phyloP scores from a whole-genome alignment of 2,329 filamentous ascomycete species.

The Penicillium sclerotigenum region DNA sequence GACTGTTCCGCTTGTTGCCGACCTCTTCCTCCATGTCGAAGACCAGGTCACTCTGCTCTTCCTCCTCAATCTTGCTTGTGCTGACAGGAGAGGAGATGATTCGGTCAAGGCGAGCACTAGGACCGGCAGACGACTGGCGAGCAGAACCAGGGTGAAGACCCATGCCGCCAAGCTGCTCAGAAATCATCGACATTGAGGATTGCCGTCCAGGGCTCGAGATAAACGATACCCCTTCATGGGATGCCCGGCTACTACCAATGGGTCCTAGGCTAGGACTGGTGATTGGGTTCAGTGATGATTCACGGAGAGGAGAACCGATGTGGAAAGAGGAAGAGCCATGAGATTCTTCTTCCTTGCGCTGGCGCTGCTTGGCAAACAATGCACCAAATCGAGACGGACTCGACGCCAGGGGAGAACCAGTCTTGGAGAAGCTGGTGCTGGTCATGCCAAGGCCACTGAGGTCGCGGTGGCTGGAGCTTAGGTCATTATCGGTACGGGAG shows the following conservation, averaged over 20 bases:
- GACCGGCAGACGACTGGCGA: constrained; percentile 34
- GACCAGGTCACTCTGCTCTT: constrained; percentile 45
- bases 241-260: constrained; percentile 46
- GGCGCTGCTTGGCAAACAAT: constrained; percentile 54
- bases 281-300: constrained; percentile 53
- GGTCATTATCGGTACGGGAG: constrained; percentile 56
- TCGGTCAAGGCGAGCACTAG: constrained; percentile 42
- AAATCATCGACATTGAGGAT: constrained; percentile 60
- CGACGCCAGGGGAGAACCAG: constrained; percentile 56
- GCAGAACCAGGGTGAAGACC: constrained; percentile 44
- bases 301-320: constrained; percentile 64
- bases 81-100: constrained; percentile 46
- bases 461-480: constrained; percentile 47
- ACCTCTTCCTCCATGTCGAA: constrained; percentile 54
- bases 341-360: constrained; percentile 51
- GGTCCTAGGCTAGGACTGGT: constrained; percentile 52
- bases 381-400: constrained; percentile 63
- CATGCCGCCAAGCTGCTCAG: constrained; percentile 52
- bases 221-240: constrained; percentile 50
- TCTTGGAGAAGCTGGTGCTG: constrained; percentile 47
- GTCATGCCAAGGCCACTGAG: constrained; percentile 52
- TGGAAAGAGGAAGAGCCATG: constrained; percentile 54
- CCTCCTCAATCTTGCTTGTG: constrained; percentile 48
- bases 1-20: constrained; percentile 42
- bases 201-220: constrained; percentile 56